A percentile compares a stretch with the other conserved stretches of the same genome.
These are phyloP conservation scores for Bryoglossum gracile DNA, from an alignment of 495 filamentous ascomycete genomes.

Conservation along the genomic window DNA sequence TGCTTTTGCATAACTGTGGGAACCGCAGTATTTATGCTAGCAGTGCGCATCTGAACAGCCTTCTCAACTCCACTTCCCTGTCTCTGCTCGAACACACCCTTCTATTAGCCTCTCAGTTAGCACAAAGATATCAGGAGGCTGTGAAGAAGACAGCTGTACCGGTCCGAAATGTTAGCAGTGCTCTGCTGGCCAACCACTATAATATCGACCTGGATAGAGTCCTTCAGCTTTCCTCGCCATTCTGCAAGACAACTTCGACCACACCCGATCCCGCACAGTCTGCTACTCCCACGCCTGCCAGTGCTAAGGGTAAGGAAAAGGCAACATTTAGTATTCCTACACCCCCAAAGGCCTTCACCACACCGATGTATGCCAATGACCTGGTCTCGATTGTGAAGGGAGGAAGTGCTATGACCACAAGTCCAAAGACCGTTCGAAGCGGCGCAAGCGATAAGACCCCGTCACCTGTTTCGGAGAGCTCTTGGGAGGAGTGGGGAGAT, in stretches of 20 bases:
- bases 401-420: constrained; percentile 26
- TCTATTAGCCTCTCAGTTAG: constrained; percentile 70
- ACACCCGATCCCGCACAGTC: constrained; percentile 36
- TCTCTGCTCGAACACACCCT: constrained; percentile 68
- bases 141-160: constrained; percentile 58
- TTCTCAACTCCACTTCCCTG: constrained; percentile 80
- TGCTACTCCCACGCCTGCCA: constrained; percentile 37
- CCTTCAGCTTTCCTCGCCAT: constrained; percentile 73
- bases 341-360: constrained; percentile 32
- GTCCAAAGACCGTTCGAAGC: constrained; percentile 14
- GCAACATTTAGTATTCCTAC: constrained; percentile 19
- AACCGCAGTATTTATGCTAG: constrained; percentile 95
- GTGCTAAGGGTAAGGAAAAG: constrained; percentile 70
- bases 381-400: constrained; percentile 54
- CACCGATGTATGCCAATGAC: constrained; percentile 67
- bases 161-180: constrained; percentile 56
- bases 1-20: constrained; percentile 89
- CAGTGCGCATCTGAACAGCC: constrained; percentile 73
- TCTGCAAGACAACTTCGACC: constrained; percentile 56
- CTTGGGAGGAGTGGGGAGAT: constrained; percentile 63
- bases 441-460: neutral
- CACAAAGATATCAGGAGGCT: constrained; percentile 85
- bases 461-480: constrained; percentile 2
- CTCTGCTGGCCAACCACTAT: constrained; percentile 78
- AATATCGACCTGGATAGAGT: constrained; percentile 89